A percentile compares a stretch with the other conserved stretches of the same genome.
These are phyloP conservation scores for Saccharomycopsis amapae DNA, from an alignment of 805 yeast genomes.

Conservation along the genomic window DNA sequence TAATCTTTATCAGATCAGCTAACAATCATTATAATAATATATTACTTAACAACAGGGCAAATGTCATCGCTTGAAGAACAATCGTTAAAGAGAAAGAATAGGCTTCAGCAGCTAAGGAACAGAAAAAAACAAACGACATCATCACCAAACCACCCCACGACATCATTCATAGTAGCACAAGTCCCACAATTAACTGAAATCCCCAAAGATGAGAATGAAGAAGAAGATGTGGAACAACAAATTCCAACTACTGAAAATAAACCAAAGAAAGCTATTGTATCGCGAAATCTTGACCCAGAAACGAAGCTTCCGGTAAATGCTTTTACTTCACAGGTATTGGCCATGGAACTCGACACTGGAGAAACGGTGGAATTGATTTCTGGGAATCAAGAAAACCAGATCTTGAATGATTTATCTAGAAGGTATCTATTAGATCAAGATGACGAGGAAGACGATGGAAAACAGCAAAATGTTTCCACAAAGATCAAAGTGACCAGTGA, in stretches of 20 bases:
- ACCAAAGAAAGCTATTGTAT: neutral
- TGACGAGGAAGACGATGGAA: slow-evolving; percentile 2
- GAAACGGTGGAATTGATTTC: slow-evolving; percentile 1
- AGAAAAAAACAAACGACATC: neutral
- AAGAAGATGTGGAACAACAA: neutral
- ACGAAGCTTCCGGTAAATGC: slow-evolving; percentile 4
- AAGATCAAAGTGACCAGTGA: neutral
- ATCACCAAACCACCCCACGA: neutral
- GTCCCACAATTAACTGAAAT: neutral
- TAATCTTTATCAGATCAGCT: neutral
- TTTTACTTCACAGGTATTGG: neutral
- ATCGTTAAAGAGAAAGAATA: slow-evolving; percentile 2
- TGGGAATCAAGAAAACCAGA: slow-evolving; percentile 1
- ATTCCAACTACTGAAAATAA: neutral
- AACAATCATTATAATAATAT: neutral
- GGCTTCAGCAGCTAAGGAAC: slow-evolving; percentile 8
- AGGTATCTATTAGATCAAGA: neutral
- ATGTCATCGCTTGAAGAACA: slow-evolving; percentile 2
- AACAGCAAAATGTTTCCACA: neutral
- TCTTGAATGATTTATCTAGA: slow-evolving; percentile 1
- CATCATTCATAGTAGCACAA: neutral
- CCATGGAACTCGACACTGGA: neutral
- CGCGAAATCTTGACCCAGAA: slow-evolving; percentile 5
- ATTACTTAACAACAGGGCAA: neutral
- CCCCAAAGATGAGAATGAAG: neutral